Evolutionary conservation across 495 filamentous ascomycete genomes (phyloP).

Genomic region (Aspergillus taichungensis): DNA sequence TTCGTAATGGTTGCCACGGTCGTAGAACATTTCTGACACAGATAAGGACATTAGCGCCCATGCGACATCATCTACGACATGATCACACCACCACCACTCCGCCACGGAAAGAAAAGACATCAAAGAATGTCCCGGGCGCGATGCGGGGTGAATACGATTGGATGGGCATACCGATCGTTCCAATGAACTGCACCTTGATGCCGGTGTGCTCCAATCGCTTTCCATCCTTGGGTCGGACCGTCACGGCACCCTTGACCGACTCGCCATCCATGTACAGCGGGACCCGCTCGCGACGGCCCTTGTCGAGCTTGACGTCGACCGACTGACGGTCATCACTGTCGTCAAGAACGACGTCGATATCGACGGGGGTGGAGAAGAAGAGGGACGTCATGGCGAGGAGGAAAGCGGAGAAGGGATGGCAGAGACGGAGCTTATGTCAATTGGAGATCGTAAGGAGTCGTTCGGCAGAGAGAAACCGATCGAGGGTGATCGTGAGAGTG

Average conservation of each 20-base stretch:
- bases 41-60: neutral
- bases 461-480: too few species aligned
- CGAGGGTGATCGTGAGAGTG: too few species aligned
- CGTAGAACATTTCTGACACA: constrained; percentile 90
- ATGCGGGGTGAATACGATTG: neutral
- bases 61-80: too few species aligned
- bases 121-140: constrained; percentile 27
- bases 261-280: constrained; percentile 97
- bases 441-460: too few species aligned
- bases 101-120: constrained; percentile 99
- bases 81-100: too few species aligned
- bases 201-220: constrained; percentile 96
- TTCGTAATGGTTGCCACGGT: constrained; percentile 98
- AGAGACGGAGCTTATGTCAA: too few species aligned
- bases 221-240: constrained; percentile 94
- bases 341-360: constrained; percentile 97
- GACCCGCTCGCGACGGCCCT: constrained; percentile 91
- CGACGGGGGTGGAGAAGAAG: constrained; percentile 95
- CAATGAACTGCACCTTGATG: constrained; percentile 99
- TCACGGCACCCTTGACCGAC: constrained; percentile 92
- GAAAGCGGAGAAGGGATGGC: neutral
- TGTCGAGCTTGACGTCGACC: constrained; percentile 96
- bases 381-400: constrained; percentile 69
- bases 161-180: constrained; percentile 70
- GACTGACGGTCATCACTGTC: constrained; percentile 88